Conservation (phyloP, 1,139 yeast genomes). For the Yamadazyma taylorii region DNA sequence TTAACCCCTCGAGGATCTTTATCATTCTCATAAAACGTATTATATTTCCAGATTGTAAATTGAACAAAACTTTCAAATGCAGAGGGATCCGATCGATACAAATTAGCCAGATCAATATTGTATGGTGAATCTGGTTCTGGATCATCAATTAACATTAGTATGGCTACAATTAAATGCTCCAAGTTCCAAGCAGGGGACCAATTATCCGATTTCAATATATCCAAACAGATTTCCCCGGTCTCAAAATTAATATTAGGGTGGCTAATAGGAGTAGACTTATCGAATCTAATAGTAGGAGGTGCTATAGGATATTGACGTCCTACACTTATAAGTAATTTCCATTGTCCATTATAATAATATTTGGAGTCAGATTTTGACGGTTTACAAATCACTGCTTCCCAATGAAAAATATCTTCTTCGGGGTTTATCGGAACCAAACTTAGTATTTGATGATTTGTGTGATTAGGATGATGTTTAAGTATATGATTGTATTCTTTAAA, state of each 20-base stretch:
- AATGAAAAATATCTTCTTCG: slow-evolving; percentile 46
- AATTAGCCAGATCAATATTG: slow-evolving; percentile 82
- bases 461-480: slow-evolving; percentile 20
- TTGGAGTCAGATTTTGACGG: slow-evolving; percentile 44
- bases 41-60: slow-evolving; percentile 55
- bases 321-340: slow-evolving; percentile 55
- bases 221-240: slow-evolving; percentile 85
- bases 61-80: slow-evolving; percentile 66
- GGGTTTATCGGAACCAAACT: slow-evolving; percentile 43
- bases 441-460: slow-evolving; percentile 37
- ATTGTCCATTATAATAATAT: slow-evolving; percentile 51
- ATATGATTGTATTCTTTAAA: slow-evolving; percentile 29
- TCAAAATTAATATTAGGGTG: slow-evolving; percentile 73
- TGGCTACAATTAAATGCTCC: slow-evolving; percentile 67
- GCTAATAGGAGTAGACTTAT: slow-evolving; percentile 45
- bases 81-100: slow-evolving; percentile 51
- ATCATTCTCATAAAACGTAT: slow-evolving; percentile 18
- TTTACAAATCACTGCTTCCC: slow-evolving; percentile 64
- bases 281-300: slow-evolving; percentile 67
- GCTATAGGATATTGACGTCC: slow-evolving; percentile 61
- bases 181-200: slow-evolving; percentile 95
- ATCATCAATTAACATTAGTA: slow-evolving; percentile 63
- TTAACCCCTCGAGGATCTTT: slow-evolving; percentile 12
- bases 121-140: slow-evolving; percentile 89
- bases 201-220: slow-evolving; percentile 58